Base-by-base conservation (phyloP, 2,329 filamentous ascomycete species). In the Plenodomus lindquistii region DNA sequence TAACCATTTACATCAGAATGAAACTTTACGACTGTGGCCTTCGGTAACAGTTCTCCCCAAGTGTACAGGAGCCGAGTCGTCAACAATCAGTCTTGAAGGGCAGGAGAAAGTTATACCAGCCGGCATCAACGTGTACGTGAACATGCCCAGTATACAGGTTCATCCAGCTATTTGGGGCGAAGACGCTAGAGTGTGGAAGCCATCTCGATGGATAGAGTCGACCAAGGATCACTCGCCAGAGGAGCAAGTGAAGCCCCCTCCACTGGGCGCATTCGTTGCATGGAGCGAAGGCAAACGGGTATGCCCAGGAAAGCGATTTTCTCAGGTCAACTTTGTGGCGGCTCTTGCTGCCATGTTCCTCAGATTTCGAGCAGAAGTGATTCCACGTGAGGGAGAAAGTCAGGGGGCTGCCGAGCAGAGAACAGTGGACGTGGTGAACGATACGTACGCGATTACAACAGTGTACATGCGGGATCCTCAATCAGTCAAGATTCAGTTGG, bases 241-340 rank as follows among this genome's bases (percentile, higher is more conserved):
- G 10, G 39, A 41, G 19, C 29, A 31, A 42, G 21, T 42, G n/a
- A 24, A n/a, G 7, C 11, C 40, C 16, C 11, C 24, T 24, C 31
- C 39, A 17, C 19, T 27, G 27, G 44, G 34, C 22, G 27, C 27
- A 8, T 60, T 46, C 44, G 35, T 68, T 19, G 57, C 69, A 1
- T 73, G 69, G 69, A 45, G 53, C 15, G 54, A 59, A 18, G 70
- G 70, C 2, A 55, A 62, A 9, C 55, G 67, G 18, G 49, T 55
- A 17, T 73, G 68, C 46, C 65, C 66, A 5, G 70, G 71, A 1
- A 63, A 62, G 39, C 70, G 65, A 43, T 71, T 73, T 52, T 63
- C 65, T n/a, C 70, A 73, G 46, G 70, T 73, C 9, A 70, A 73
- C 37, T 62, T 68, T 41, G 70, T 71, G 8, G 70, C 68, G 15